Evolutionary conservation across 176 grass and related monocot genomes (phyloP), one percentile per base, ranked within the genome.

Genomic region (Oryza glumipatula): DNA sequence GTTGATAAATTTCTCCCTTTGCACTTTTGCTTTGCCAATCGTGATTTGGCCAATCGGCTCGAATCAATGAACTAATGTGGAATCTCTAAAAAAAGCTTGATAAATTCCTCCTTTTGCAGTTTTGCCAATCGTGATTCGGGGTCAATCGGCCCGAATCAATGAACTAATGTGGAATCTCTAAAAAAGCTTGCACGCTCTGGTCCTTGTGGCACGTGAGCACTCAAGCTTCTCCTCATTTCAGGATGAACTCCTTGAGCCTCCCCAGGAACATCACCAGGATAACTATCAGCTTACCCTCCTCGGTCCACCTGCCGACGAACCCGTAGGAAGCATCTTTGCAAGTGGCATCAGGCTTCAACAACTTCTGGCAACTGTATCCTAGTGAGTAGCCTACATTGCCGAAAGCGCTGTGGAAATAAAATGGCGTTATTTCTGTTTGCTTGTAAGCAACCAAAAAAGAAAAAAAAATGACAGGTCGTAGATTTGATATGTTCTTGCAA

Each of bases 371-470:
- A 39, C 68, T 85, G 43, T 94, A 90, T 15, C 92, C 87, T 3
- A 74, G 80, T 4, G 93, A 89, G 73, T 90, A n/a, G 0, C 90
- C 93, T 1, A 88, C 93, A 72, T 94, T 94, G 22, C 87, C 87
- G 14, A 70, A 92, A 6, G 81, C 84, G 22, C 89, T 90, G 80
- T 78, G 71, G 17, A 47, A 38, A 32, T 54, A 30, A 16, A 73
- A 66, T 3, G 11, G 39, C 26, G 48, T 82, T 21, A 51, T 35
- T 77, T 61, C 41, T 43, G 8, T 43, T 2, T 43, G 41, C 1
- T 43, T 43, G 7, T 43, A 43, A 43, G 41, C 41, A 43, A 43
- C 8, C 41, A 7, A 43, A 9, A 43, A 43, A 43, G 36, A 4
- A 43, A 43, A 43, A 9, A 43, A 43, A 43, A 43, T 0, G 7